phyloP scores from a whole-genome alignment of 257 asterid genomes.

The Solanum arcanum region DNA sequence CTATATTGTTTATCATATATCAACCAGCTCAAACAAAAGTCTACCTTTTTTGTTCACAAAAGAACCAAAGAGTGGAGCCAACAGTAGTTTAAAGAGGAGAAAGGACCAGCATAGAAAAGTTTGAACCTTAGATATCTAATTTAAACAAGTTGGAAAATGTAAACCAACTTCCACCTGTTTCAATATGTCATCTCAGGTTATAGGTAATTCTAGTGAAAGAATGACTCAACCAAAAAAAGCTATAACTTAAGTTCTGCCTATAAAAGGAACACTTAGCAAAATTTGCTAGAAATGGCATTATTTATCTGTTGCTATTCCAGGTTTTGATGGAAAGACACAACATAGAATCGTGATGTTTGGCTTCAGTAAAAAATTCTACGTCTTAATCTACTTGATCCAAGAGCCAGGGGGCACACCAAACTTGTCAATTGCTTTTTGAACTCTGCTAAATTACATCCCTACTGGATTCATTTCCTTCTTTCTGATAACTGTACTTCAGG shows the following conservation, averaged over 20 bases:
- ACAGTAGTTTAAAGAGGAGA: neutral
- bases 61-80: neutral
- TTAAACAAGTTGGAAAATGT: neutral
- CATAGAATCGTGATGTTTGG: neutral
- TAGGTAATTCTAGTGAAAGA: neutral
- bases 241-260: neutral
- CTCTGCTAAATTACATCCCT: neutral
- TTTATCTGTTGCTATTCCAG: neutral
- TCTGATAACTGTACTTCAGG: neutral
- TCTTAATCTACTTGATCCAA: neutral
- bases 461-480: neutral
- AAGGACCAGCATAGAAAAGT: neutral
- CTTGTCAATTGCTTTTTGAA: neutral
- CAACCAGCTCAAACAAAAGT: neutral
- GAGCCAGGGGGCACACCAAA: neutral
- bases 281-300: neutral
- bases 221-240: neutral
- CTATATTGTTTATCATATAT: neutral
- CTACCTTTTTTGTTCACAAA: neutral
- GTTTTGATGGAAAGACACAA: neutral
- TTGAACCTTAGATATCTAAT: neutral
- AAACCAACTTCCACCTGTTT: neutral
- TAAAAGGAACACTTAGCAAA: neutral
- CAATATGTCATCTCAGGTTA: neutral
- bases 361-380: neutral